These are phyloP conservation scores for Hemisphaericaspora xylanilytica DNA, from an alignment of 1,139 yeast genomes.

Conservation along the genomic window DNA sequence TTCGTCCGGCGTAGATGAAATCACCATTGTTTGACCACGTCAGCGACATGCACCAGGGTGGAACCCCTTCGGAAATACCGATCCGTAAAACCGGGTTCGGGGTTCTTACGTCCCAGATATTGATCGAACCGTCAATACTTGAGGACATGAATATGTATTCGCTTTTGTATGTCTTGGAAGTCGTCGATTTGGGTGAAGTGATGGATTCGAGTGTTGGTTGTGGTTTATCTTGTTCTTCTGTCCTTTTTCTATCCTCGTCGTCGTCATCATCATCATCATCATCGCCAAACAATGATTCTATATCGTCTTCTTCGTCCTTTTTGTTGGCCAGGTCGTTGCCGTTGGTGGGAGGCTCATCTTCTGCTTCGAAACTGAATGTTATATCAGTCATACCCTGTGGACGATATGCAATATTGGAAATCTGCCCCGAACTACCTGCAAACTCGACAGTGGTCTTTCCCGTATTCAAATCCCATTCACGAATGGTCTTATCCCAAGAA, in stretches of 20 bases:
- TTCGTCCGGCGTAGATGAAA: conserved; percentile 75
- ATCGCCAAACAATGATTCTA: conserved; percentile 80
- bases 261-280: conserved; percentile 55
- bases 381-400: conserved; percentile 61
- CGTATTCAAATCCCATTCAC: conserved; percentile 83
- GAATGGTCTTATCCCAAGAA: conserved; percentile 79
- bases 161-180: conserved; percentile 35
- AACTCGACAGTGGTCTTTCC: conserved; percentile 56
- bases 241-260: conserved; percentile 18
- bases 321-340: conserved; percentile 2
- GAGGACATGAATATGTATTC: conserved; percentile 72
- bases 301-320: conserved; percentile 51
- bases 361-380: conserved; percentile 18
- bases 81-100: conserved; percentile 47
- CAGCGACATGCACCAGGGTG: conserved; percentile 96
- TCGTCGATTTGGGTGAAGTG: conserved; percentile 13
- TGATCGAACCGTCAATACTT: conserved; percentile 78
- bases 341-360: conserved; percentile 12
- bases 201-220: not conserved
- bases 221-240: conserved; percentile 22
- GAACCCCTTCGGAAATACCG: conserved; percentile 62
- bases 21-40: conserved; percentile 90
- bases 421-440: conserved; percentile 67
- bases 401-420: conserved; percentile 74
- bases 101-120: conserved; percentile 78